Percentiles rank a stretch among this genome's conserved stretches.
These are phyloP conservation scores for Cyclotella kingstonii DNA, from an alignment of 108 stramenopile species.

Conservation along the genomic window DNA sequence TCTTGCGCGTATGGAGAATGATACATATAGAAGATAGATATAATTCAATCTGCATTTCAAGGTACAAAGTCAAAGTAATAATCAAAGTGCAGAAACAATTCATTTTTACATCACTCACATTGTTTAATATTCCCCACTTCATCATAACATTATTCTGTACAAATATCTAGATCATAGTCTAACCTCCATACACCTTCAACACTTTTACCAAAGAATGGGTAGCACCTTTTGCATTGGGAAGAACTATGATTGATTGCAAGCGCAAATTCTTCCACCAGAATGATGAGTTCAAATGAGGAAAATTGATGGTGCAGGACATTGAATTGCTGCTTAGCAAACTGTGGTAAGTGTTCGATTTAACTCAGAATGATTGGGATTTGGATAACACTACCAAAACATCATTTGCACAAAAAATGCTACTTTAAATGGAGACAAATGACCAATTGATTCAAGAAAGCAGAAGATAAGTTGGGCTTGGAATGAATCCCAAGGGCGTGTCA, in stretches of 20 bases:
- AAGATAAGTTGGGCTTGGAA: conserved; percentile 16
- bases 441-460: conserved; percentile 72
- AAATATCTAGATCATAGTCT: too few species aligned
- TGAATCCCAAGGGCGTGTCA: conserved; percentile 17
- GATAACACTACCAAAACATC: conserved; percentile 44
- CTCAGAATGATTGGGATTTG: conserved; percentile 45
- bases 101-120: too few species aligned
- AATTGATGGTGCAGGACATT: conserved; percentile 68
- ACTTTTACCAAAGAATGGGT: too few species aligned
- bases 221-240: too few species aligned
- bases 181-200: too few species aligned
- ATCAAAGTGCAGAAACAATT: too few species aligned
- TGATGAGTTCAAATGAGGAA: conserved; percentile 59
- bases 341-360: conserved; percentile 46
- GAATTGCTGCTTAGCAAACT: conserved; percentile 52
- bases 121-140: too few species aligned
- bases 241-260: conserved; percentile 64
- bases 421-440: conserved; percentile 62
- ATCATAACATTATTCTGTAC: too few species aligned
- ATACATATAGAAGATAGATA: too few species aligned
- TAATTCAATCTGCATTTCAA: too few species aligned
- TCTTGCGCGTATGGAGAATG: too few species aligned
- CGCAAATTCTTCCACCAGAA: conserved; percentile 69
- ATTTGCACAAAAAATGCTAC: conserved; percentile 44
- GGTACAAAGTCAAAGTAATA: too few species aligned